These are phyloP conservation scores for Aspergillus transmontanensis DNA, from an alignment of 2,329 filamentous ascomycete genomes.

Conservation along the genomic window DNA sequence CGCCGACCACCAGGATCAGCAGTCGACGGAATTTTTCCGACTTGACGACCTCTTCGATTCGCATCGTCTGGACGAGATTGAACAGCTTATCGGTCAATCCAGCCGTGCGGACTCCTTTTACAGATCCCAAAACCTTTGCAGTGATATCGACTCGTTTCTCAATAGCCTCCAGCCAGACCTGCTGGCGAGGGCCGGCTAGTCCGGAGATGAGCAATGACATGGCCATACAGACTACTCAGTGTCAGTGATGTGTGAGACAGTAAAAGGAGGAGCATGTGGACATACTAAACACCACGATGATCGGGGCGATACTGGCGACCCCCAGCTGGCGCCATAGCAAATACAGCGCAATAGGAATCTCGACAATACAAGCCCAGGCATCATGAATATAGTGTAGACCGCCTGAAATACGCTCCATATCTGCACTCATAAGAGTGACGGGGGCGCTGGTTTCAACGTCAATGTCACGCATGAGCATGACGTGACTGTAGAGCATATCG, in stretches of 20 bases:
- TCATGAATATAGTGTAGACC: conserved; percentile 33
- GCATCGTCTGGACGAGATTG: conserved; percentile 35
- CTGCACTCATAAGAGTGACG: conserved; percentile 38
- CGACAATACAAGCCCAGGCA: conserved; percentile 21
- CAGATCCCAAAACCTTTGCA: conserved; percentile 34
- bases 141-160: conserved; percentile 32
- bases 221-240: background rate
- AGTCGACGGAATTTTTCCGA: conserved; percentile 28
- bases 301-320: conserved; percentile 24
- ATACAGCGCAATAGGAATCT: conserved; percentile 22
- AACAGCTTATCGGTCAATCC: conserved; percentile 37
- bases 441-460: conserved; percentile 22
- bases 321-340: conserved; percentile 24
- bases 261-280: background rate
- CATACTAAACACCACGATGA: conserved; percentile 21
- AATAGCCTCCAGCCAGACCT: conserved; percentile 29
- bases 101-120: conserved; percentile 46
- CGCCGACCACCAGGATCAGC: conserved; percentile 13
- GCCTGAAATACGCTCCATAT: conserved; percentile 31
- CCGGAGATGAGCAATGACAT: background rate
- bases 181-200: conserved; percentile 18
- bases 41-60: conserved; percentile 36
- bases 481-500: conserved; percentile 34
- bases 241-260: rapidly evolving
- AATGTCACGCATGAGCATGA: conserved; percentile 22